Evolutionary conservation across 805 yeast genomes (phyloP), one percentile per base, ranked within the genome.

Genomic region (Zygosaccharomyces rouxii): DNA sequence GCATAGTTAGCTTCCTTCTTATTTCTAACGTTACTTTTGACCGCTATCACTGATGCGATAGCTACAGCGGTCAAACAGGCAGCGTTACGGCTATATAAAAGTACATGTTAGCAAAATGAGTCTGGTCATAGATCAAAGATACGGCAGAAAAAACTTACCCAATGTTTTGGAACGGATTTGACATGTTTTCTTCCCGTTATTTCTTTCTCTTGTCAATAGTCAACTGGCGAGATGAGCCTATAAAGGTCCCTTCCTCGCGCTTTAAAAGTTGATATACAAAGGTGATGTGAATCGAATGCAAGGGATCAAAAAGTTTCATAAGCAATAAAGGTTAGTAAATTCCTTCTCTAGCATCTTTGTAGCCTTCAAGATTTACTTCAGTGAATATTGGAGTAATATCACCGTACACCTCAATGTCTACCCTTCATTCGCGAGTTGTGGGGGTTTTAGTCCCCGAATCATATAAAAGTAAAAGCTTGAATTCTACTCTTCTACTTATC

Each of bases 1-100:
- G 52, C 52, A 54, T 66, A 74, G 25, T 60, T 52, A 1, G 65
- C 59, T 30, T 69, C 72, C 55, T 72, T 71, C 31, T 60, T 63
- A n/a, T 55, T 52, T 48, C 63, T 68, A 23, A 72, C 67, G 16
- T 63, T 54, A 7, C 66, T 53, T 44, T 67, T 60, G 3, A 56
- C 59, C 21, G 57, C 47, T 14, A 55, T 49, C 6, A 65, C 56
- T 2, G 67, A 60, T 0, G 61, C 51, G 7, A 67, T 51, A 13
- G 68, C 68, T 13, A 58, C 53, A 10, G 52, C 56, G n/a, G 60
- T 53, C 28, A 66, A 50, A 41, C 58, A 59, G 3, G 60, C 37
- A 11, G 58, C 49, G 38, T 56, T 63, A 44, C 61, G 63, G 30
- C 68, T 63, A 42, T 28, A 38, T 19, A 28, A n/a, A 16, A 13